A percentile compares a stretch with the other conserved stretches of the same genome.
These are phyloP conservation scores for Steccherinum ochraceum DNA, from an alignment of 768 basidiomycete species.

Conservation along the genomic window DNA sequence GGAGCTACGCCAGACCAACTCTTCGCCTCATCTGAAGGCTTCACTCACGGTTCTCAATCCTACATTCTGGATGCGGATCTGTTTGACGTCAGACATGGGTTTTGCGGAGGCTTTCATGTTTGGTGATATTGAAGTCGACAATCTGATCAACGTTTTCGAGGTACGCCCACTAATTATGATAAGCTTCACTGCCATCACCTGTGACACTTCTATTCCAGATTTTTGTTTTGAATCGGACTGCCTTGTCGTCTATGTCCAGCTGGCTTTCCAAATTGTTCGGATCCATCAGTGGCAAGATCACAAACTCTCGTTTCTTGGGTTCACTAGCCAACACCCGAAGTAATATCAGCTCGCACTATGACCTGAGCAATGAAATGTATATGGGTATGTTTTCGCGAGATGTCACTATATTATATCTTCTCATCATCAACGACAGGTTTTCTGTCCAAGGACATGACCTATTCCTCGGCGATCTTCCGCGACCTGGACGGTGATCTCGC, in stretches of 20 bases:
- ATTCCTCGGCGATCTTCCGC: slow-evolving; percentile 67
- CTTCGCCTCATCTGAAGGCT: slow-evolving; percentile 25
- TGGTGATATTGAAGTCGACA: slow-evolving; percentile 63
- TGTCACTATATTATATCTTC: no score
- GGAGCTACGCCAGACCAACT: slow-evolving; percentile 2
- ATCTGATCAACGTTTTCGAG: slow-evolving; percentile 58
- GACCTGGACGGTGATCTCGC: slow-evolving; percentile 39
- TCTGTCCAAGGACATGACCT: slow-evolving; percentile 68
- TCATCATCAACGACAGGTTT: no score
- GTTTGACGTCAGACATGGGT: slow-evolving; percentile 59
- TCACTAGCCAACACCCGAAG: slow-evolving; percentile 57
- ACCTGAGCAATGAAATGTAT: slow-evolving; percentile 76
- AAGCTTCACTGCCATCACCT: no score
- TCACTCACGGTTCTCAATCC: slow-evolving; percentile 45
- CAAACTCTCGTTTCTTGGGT: slow-evolving; percentile 49
- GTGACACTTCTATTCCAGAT: slow-evolving; percentile 40
- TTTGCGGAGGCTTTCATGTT: slow-evolving; percentile 79
- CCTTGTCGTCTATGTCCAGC: slow-evolving; percentile 31
- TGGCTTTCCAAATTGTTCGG: slow-evolving; percentile 45
- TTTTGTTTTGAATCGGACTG: slow-evolving; percentile 48
- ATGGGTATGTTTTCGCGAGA: slow-evolving; percentile 32
- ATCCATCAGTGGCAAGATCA: slow-evolving; percentile 46
- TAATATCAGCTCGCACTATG: slow-evolving; percentile 75
- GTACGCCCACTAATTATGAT: slow-evolving; percentile 40
- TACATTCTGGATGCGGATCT: slow-evolving; percentile 53